Evolutionary conservation across 768 basidiomycete genomes (phyloP).

Genomic region (Podaxis sp.): DNA sequence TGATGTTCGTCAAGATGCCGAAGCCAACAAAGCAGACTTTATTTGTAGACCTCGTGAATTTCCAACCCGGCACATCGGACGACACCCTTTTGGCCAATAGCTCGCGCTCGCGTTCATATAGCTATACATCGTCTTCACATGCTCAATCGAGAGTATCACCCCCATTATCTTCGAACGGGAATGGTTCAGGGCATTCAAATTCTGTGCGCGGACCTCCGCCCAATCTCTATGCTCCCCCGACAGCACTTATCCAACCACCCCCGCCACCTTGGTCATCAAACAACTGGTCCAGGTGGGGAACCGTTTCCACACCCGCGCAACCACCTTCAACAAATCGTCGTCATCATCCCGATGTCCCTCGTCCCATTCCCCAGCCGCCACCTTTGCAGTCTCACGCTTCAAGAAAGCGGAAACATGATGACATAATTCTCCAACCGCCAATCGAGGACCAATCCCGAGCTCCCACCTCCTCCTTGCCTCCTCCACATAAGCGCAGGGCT

Average conservation of each 20-base stretch:
- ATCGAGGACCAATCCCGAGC: conserved; percentile 26
- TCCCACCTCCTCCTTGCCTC: conserved; percentile 23
- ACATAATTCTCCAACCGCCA: conserved; percentile 31
- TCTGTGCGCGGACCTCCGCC: conserved; percentile 17
- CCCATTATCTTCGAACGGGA: conserved; percentile 12
- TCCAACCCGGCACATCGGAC: conserved; percentile 50
- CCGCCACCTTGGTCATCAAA: conserved; percentile 44
- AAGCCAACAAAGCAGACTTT: conserved; percentile 65
- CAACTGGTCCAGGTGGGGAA: conserved; percentile 37
- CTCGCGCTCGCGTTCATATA: conserved; percentile 6
- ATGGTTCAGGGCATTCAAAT: conserved; percentile 9
- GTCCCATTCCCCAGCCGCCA: conserved; percentile 2
- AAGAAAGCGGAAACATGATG: conserved; percentile 47
- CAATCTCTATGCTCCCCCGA: conserved; percentile 10
- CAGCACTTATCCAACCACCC: conserved; percentile 20
- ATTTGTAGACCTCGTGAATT: conserved; percentile 72
- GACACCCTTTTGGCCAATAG: conserved; percentile 5
- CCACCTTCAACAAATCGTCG: conserved; percentile 40
- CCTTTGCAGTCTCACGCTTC: conserved; percentile 39
- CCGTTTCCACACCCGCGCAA: conserved; percentile 43
- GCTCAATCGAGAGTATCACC: conserved; percentile 12
- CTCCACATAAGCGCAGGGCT: conserved; percentile 25
- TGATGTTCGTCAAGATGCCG: conserved; percentile 67
- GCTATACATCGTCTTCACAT: conserved; percentile 11
- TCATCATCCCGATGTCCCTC: conserved; percentile 1